Percentiles rank a stretch among this genome's conserved stretches.
These are phyloP conservation scores for Eucalyptus viminalis DNA, from an alignment of 345 rosid genomes.

Conservation along the genomic window DNA sequence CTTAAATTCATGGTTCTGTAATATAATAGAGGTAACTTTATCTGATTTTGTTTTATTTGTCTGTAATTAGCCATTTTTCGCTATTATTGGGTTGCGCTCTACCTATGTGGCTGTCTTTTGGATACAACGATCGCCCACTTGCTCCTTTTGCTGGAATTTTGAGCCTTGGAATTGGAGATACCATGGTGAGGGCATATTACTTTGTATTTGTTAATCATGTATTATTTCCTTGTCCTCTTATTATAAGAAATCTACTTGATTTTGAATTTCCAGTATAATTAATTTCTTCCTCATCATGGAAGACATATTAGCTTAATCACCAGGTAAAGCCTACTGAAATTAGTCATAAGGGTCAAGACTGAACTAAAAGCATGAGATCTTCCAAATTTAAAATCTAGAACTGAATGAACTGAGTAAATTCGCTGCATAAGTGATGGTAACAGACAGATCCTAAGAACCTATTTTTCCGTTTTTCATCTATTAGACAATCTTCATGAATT, in stretches of 20 bases:
- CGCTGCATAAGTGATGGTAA: not conserved
- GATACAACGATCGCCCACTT: conserved; percentile 88
- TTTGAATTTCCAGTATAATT: not conserved
- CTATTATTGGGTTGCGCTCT: conserved; percentile 91
- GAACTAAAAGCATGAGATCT: not conserved
- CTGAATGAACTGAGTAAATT: not conserved
- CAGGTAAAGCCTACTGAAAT: not conserved
- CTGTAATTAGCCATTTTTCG: conserved; percentile 68
- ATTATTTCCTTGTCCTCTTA: not conserved
- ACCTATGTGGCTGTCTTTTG: conserved; percentile 97
- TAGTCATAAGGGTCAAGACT: not conserved
- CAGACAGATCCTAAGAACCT: not conserved
- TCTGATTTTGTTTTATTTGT: not conserved
- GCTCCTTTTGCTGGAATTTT: conserved; percentile 94
- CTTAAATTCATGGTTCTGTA: not conserved
- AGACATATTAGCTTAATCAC: not conserved
- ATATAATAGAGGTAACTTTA: not conserved
- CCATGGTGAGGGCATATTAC: conserved; percentile 53
- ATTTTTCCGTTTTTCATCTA: not conserved
- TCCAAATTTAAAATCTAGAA: not conserved
- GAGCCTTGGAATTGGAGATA: conserved; percentile 98
- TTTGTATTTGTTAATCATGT: not conserved
- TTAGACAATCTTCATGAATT: not conserved
- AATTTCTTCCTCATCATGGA: not conserved
- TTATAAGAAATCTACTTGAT: not conserved